These are phyloP conservation scores for Paramyrothecium roridum DNA, from an alignment of 2,329 filamentous ascomycete species.

Conservation along the genomic window DNA sequence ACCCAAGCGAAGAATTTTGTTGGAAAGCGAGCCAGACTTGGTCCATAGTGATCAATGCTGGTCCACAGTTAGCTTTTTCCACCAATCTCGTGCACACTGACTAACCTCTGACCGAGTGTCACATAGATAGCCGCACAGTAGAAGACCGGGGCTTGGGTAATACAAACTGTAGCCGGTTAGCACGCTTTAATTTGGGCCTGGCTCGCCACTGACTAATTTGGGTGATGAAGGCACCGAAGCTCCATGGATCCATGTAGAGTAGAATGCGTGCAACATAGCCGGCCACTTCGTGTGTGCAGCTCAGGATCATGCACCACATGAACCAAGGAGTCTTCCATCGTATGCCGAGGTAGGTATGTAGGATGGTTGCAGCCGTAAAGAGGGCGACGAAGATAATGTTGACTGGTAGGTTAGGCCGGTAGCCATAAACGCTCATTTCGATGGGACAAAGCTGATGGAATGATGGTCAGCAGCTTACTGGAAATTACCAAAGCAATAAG, in stretches of 20 bases:
- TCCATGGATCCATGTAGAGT: slow-evolving; percentile 51
- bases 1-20: slow-evolving; percentile 29
- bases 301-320: slow-evolving; percentile 42
- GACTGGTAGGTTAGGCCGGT: slow-evolving; percentile 35
- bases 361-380: slow-evolving; percentile 38
- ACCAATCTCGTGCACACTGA: rapidly evolving
- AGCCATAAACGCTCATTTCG: slow-evolving; percentile 36
- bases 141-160: slow-evolving; percentile 37
- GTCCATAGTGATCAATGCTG: slow-evolving; percentile 27
- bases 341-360: slow-evolving; percentile 33
- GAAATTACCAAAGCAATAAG: not conserved
- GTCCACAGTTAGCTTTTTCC: not conserved
- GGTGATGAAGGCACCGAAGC: slow-evolving; percentile 53
- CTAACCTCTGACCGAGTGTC: slow-evolving; percentile 11
- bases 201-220: slow-evolving; percentile 39
- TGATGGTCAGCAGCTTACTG: not conserved
- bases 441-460: slow-evolving; percentile 15
- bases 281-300: slow-evolving; percentile 50
- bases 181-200: not conserved
- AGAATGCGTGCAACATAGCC: slow-evolving; percentile 57
- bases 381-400: slow-evolving; percentile 35
- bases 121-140: slow-evolving; percentile 33
- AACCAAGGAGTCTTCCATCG: slow-evolving; percentile 36
- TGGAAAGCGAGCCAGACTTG: slow-evolving; percentile 26
- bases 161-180: slow-evolving; percentile 18